Evolutionary conservation across 202 grass and related monocot genomes (phyloP), one percentile per base, ranked within the genome.

Genomic region (Carex sylvatica): DNA sequence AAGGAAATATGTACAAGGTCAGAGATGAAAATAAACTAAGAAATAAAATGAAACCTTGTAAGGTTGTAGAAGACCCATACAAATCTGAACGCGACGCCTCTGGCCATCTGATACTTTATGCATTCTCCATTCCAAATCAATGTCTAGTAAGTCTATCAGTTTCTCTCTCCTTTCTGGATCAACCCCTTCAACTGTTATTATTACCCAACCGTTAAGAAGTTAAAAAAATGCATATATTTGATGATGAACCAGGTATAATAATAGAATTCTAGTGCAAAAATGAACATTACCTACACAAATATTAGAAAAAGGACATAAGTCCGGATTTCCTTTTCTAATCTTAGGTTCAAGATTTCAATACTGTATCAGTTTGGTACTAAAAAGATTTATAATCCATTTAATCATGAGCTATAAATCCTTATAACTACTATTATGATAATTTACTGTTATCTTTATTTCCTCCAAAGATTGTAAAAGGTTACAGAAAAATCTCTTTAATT

Each of bases 41-140:
- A 58, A 15, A 56, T 56, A 56, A 58, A 2, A 76, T 28, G 4
- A 75, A 60, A 98, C 95, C 95, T 95, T 98, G 86, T 95, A 98
- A 81, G 95, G 92, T 84, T 95, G 88, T 83, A 98, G 89, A 84
- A 98, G 95, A 8, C 95, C 92, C 95, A 98, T 95, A 89, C 95
- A 98, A 76, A 98, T 98, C 82, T 98, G 95, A 65, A 98, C 91
- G 75, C 95, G 90, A 2, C 90, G 95, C 6, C 95, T 91, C 62
- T 98, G 92, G 19, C 95, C 95, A 60, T 98, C 95, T 61, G 95
- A 98, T 87, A 98, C 95, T 94, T 93, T 98, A 88, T 98, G 92
- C 95, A 98, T 98, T 53, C 87, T 88, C 90, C 95, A 98, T 47
- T 93, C 80, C 71, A 98, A 82, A 90, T 95, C 91, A 74, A 98